Percentiles rank a stretch among this genome's conserved stretches.
Evolutionary conservation across 192 early-diverging fungal genomes (phyloP).

Genomic region (Coemansia javaensis): DNA sequence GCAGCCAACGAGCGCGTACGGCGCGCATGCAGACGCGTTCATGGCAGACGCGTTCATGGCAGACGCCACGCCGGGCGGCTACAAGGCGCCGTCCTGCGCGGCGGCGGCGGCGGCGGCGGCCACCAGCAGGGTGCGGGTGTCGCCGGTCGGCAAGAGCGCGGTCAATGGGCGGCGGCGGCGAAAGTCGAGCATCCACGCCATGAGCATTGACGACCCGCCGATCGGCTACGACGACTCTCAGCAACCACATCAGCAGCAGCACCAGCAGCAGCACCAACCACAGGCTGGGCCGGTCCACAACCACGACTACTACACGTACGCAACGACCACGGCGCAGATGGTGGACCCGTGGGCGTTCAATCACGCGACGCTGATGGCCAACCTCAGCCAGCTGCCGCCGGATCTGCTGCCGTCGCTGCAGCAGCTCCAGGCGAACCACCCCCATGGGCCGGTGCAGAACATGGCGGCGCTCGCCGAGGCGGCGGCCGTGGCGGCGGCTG

Average conservation of each 20-base stretch:
- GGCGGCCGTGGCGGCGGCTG: conserved; percentile 19
- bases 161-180: conserved; percentile 25
- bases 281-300: neutral
- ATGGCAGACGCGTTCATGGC: neutral
- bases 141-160: neutral
- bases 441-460: conserved; percentile 6
- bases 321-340: conserved; percentile 41
- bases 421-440: conserved; percentile 12
- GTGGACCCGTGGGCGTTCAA: conserved; percentile 46
- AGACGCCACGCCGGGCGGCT: neutral
- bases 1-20: conserved; percentile 2
- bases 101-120: neutral
- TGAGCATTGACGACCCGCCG: conserved; percentile 35
- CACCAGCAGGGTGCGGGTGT: neutral
- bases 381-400: conserved; percentile 42
- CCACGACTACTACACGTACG: conserved; percentile 27
- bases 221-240: neutral
- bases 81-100: neutral
- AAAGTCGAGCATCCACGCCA: conserved; percentile 27
- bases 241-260: conserved; percentile 1
- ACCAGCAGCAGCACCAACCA: conserved; percentile 12
- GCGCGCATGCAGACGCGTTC: neutral
- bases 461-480: conserved; percentile 32
- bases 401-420: conserved; percentile 32
- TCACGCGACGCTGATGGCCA: conserved; percentile 29